These are phyloP conservation scores for Phytophthora meadii DNA, from an alignment of 352 stramenopile species.

Conservation along the genomic window DNA sequence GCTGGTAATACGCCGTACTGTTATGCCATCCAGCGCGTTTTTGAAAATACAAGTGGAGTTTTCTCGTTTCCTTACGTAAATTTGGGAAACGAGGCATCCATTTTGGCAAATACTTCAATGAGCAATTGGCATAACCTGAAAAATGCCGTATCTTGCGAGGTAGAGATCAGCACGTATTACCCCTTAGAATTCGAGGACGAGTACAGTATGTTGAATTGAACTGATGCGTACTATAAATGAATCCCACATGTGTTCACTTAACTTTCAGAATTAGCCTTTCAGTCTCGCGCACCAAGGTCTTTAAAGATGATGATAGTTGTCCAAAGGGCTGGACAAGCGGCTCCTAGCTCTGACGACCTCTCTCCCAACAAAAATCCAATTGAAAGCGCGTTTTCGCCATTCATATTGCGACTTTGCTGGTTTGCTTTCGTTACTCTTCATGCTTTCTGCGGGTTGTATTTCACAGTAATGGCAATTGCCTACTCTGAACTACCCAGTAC, in stretches of 20 bases:
- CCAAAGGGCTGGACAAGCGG: no score
- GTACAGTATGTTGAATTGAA: constrained; percentile 12
- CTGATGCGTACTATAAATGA: no score
- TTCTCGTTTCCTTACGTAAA: constrained; percentile 10
- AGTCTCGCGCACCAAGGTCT: no score
- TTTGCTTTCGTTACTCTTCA: constrained; percentile 8
- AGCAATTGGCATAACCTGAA: constrained; percentile 7
- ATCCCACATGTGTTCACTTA: no score
- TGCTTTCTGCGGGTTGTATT: constrained; percentile 6
- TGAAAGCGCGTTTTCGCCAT: no score
- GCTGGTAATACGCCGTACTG: constrained; percentile 36
- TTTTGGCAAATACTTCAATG: constrained; percentile 5
- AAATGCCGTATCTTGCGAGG: constrained; percentile 1
- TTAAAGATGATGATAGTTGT: no score
- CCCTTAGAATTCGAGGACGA: constrained; percentile 22
- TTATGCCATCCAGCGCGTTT: constrained; percentile 17
- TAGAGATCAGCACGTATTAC: constrained; percentile 3
- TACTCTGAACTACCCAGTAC: constrained; percentile 7
- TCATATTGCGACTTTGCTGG: background rate
- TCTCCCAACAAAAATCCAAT: no score
- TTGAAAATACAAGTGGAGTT: constrained; percentile 3
- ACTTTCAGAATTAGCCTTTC: no score
- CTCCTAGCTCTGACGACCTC: no score
- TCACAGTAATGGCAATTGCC: background rate
- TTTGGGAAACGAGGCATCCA: background rate